Conservation (phyloP, 208 protist species). For the Porcisia deanei region DNA sequence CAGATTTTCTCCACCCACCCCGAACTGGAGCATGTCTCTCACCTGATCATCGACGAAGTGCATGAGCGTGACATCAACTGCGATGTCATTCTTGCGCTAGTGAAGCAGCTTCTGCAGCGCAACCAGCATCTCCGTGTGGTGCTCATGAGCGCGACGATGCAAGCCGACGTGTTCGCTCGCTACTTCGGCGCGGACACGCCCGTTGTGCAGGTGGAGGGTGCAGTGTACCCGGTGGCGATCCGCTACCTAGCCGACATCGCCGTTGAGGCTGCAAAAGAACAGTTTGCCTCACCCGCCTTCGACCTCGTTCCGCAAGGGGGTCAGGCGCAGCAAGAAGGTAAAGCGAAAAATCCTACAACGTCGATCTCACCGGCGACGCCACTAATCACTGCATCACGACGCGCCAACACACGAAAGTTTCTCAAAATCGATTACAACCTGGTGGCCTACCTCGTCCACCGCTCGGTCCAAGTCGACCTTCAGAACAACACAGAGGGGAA, state of each 20-base stretch:
- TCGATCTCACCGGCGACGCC: not conserved
- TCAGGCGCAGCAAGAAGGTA: not conserved
- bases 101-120: conserved; percentile 86
- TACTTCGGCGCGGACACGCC: conserved; percentile 92
- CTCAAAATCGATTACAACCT: conserved; percentile 81
- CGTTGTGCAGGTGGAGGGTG: conserved; percentile 74
- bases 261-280: conserved; percentile 2
- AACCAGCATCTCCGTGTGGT: conserved; percentile 94
- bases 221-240: conserved; percentile 71
- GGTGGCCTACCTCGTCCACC: conserved; percentile 70
- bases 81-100: conserved; percentile 97
- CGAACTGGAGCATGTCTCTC: conserved; percentile 84
- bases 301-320: conserved; percentile 22
- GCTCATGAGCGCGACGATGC: conserved; percentile 98
- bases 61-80: conserved; percentile 99
- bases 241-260: conserved; percentile 75
- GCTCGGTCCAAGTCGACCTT: conserved; percentile 52
- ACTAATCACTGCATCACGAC: not conserved
- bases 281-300: conserved; percentile 59
- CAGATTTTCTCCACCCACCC: conserved; percentile 94
- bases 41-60: conserved; percentile 99
- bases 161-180: conserved; percentile 95
- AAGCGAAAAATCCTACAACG: not conserved
- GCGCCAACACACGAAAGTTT: conserved; percentile 13
- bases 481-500: conserved; percentile 43